Conservation (phyloP, 768 basidiomycete genomes). For the Trametes cubensis region DNA sequence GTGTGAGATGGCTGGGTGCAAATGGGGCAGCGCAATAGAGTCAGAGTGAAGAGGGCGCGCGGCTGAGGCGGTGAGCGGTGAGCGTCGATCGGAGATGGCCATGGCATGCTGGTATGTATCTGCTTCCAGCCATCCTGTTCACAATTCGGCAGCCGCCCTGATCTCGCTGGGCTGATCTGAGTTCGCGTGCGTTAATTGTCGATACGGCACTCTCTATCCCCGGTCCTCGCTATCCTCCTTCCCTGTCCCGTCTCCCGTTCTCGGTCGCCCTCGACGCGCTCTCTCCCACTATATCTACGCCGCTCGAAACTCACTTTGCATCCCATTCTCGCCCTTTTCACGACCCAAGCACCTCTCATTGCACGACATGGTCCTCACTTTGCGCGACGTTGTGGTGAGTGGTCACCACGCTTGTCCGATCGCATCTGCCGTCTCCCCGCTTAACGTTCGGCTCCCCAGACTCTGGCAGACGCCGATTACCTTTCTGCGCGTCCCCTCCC, state of each 20-base stretch:
- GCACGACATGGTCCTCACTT: slow-evolving; percentile 10
- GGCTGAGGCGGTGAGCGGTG: background rate
- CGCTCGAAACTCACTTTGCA: too few species aligned
- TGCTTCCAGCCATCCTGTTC: background rate
- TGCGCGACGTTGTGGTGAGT: slow-evolving; percentile 19
- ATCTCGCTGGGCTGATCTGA: slow-evolving; percentile 13
- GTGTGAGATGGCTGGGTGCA: too few species aligned
- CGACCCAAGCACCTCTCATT: background rate
- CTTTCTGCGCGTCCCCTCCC: slow-evolving; percentile 44
- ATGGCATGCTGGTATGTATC: background rate
- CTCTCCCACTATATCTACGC: slow-evolving; percentile 7
- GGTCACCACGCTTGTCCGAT: background rate
- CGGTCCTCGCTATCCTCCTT: slow-evolving; percentile 7
- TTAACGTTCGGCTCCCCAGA: slow-evolving; percentile 14
- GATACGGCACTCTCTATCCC: slow-evolving; percentile 9
- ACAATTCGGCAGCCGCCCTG: slow-evolving; percentile 9
- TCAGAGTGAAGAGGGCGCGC: background rate
- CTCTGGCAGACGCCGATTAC: slow-evolving; percentile 38
- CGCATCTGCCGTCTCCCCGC: background rate
- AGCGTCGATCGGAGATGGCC: slow-evolving; percentile 8
- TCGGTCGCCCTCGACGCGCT: slow-evolving; percentile 6
- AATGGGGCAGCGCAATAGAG: too few species aligned
- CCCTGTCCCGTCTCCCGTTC: slow-evolving; percentile 8
- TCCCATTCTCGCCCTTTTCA: background rate
- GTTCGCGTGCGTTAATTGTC: background rate